Conservation (phyloP, 495 filamentous ascomycete genomes). For the Acidiella bohemica region DNA sequence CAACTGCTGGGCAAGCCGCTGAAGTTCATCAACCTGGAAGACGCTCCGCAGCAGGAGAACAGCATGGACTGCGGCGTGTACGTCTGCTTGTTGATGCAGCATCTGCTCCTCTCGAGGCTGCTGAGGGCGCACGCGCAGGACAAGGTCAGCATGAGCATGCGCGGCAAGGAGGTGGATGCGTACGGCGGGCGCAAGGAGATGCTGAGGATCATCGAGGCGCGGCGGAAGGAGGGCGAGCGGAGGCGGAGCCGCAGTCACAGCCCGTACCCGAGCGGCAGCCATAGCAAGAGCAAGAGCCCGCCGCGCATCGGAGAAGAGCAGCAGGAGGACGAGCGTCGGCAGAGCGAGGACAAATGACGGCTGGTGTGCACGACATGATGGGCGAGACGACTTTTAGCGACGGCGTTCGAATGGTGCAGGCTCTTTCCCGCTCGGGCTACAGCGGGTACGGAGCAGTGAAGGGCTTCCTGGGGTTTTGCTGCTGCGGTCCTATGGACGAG, state of each 20-base stretch:
- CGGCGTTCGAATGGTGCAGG: no score
- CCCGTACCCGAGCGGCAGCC: constrained; percentile 18
- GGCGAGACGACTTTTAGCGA: no score
- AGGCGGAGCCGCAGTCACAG: constrained; percentile 36
- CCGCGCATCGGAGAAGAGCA: constrained; percentile 28
- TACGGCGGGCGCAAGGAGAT: constrained; percentile 69
- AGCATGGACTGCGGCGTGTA: constrained; percentile 89
- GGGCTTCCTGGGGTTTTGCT: no score
- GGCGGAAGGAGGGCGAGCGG: constrained; percentile 69
- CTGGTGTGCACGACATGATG: no score
- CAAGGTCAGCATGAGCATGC: constrained; percentile 90
- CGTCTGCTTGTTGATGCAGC: constrained; percentile 85
- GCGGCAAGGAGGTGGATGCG: constrained; percentile 65
- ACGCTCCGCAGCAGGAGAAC: constrained; percentile 86
- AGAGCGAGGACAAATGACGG: no score
- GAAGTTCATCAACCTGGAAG: constrained; percentile 60
- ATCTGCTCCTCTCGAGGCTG: constrained; percentile 72
- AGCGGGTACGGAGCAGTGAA: no score
- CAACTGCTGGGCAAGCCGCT: constrained; percentile 50
- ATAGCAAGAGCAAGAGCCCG: constrained; percentile 18
- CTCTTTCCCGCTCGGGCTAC: no score
- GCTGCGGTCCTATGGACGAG: no score
- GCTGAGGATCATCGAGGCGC: constrained; percentile 65
- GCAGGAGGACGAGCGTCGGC: no score
- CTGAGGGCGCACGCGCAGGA: constrained; percentile 58